Evolutionary conservation across 768 basidiomycete genomes (phyloP), one percentile per base, ranked within the genome.

Genomic region (Macrolepiota fuliginosa): DNA sequence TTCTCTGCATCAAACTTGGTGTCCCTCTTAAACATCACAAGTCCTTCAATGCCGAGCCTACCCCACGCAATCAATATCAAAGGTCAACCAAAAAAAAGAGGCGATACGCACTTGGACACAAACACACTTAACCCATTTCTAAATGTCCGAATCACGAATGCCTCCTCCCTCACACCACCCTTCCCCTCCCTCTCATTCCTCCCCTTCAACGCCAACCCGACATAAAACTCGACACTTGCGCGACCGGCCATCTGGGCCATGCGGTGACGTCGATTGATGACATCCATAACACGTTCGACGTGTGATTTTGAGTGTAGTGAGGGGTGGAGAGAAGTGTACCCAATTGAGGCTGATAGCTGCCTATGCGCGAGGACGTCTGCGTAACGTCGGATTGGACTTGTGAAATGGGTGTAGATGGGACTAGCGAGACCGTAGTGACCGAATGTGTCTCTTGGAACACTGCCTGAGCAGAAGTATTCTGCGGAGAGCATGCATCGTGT

Each of bases 241-340:
- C 97, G 82, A 3, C 96, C 88, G 0, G 97, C 97, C 91, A 96
- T 96, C 70, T 99, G 97, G 0, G 97, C 97, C 85, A 96, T 91
- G 27, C 96, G 84, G 72, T 99, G 96, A 17, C 96, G 83, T 46
- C 88, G 84, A 68, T 98, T 99, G 55, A 98, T 90, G 24, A 91
- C 87, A 60, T 88, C 89, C 64, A 98, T 74, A 6, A 91, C 83
- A 19, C 88, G 86, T 70, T 98, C 97, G 2, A 98, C 92, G 67
- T 94, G 88, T 13, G 83, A 72, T 71, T 95, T 94, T 0, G 93
- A 93, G 68, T 97, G 94, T 1, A 99, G 79, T 0, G 90, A 88
- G 0, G 92, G 83, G 70, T 98, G 96, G 0, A 99, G 82, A 1
- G 95, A 82, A 0, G 85, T 73, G 66, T 92, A 90, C 1, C 86